Percentiles rank a stretch among this genome's conserved stretches.
Evolutionary conservation across 495 filamentous ascomycete genomes (phyloP).

Genomic region (Aspergillus avenaceus): DNA sequence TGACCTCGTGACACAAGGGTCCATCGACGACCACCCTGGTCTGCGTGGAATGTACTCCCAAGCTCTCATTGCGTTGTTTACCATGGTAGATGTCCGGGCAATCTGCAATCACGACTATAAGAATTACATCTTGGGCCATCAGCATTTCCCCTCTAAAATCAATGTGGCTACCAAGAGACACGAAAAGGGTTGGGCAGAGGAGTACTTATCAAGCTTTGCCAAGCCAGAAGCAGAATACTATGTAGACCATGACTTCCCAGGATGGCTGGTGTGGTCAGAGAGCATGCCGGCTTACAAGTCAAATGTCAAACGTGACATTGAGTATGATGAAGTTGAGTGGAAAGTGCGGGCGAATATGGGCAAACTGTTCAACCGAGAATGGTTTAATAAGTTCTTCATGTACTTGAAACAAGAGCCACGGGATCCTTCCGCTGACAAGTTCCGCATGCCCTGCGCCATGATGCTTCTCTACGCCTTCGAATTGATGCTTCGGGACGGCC

Average conservation of each 20-base stretch:
- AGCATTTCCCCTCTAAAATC: conserved; percentile 70
- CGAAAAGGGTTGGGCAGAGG: conserved; percentile 72
- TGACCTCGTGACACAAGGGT: conserved; percentile 76
- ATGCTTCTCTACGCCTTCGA: conserved; percentile 86
- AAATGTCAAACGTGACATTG: conserved; percentile 61
- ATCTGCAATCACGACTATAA: conserved; percentile 80
- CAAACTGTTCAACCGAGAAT: conserved; percentile 69
- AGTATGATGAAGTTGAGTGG: conserved; percentile 80
- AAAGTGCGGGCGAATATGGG: conserved; percentile 78
- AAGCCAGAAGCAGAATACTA: conserved; percentile 80
- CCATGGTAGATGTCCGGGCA: conserved; percentile 77
- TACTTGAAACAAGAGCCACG: conserved; percentile 97
- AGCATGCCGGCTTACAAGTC: conserved; percentile 73
- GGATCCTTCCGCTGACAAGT: conserved; percentile 77
- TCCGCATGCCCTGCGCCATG: conserved; percentile 80
- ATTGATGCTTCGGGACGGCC: conserved; percentile 65
- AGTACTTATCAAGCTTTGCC: conserved; percentile 74
- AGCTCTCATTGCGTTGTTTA: conserved; percentile 76
- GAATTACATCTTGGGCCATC: conserved; percentile 75
- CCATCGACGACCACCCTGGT: conserved; percentile 86
- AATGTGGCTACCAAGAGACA: conserved; percentile 64
- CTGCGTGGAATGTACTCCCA: conserved; percentile 76
- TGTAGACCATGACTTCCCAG: conserved; percentile 86
- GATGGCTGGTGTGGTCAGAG: conserved; percentile 96
- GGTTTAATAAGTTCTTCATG: conserved; percentile 84